Evolutionary conservation across 108 stramenopile species (phyloP), one percentile per base, ranked within the genome.

Genomic region (Pseudonitzschia delicatissima): DNA sequence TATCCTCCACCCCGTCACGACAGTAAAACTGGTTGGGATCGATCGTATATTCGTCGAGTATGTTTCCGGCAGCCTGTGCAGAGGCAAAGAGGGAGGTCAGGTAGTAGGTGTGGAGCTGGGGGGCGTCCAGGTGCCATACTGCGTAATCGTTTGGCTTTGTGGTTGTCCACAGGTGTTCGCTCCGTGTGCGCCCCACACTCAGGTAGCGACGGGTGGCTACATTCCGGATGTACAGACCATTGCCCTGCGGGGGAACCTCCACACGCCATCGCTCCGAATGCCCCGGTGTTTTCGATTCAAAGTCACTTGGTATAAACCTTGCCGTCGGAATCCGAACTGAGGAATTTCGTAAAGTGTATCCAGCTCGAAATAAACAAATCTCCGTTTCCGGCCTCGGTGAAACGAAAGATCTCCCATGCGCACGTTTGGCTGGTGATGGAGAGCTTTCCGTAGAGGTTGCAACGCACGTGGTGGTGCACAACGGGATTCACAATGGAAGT

Each of bases 321-420:
- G n/a, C 72, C 72, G 47, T 73, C 64, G 4, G 57, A 28, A 66
- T 73, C 64, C 28, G 64, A 58, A n/a, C 57, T 73, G 29, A 73
- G 26, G 31, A 64, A 64, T 26, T 55, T 73, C 23, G 74, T 69
- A 47, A 34, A 48, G 34, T 82, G 81, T 27, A 70, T 77, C 81
- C 81, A 82, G 12, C 69, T 66, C 4, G 63, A 57, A 17, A 82
- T 78, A 1, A 44, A 64, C 1, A 82, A 39, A 18, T 49, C 33
- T 1, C 76, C 76, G 0, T 65, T 48, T 27, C 77, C 81, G 17
- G 60, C 62, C 55, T 82, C 81, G 66, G 77, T 71, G 47, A 82
- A 82, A 9, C 81, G 74, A 47, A 64, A 82, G 2, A 79, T 74
- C 37, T 79, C 81, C 77, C 77, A 78, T 25, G 78, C 77, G 8